Base-by-base conservation (phyloP, 768 basidiomycete genomes). In the Hydnum rufescens region DNA sequence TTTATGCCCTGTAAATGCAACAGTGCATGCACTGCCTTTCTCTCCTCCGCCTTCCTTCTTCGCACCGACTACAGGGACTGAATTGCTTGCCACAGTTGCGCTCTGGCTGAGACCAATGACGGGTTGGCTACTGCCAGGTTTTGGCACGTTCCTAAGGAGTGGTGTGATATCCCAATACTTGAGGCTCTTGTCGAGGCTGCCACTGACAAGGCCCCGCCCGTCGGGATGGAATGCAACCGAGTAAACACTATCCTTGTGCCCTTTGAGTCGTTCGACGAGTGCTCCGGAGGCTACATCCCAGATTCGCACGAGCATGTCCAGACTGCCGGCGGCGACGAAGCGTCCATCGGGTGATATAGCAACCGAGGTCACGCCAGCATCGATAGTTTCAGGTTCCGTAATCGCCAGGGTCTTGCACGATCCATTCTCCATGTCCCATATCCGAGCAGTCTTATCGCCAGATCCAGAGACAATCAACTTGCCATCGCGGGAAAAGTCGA, bases 181-280 rank as follows among this genome's bases (percentile, higher is more conserved):
- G 55, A 92, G 62, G 47, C 82, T 87, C 71, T 84, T 82, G 62
- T 92, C 87, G 61, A 92, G 67, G 49, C 84, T 88, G 34, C 92
- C 93, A 56, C 84, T 89, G 3, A 96, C 87, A 57, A 95, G 71
- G 50, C 75, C 78, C 60, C 77, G 76, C 5, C 89, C 89, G 60
- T 95, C 92, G 0, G 88, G 89, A 1, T 86, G 88, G 66, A 96
- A 99, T 28, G 85, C 88, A 46, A 79, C 77, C 48, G 80, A 81
- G 64, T 89, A 90, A 42, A 92, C 88, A 51, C 79, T 81, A 60
- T 90, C 84, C 52, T 71, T 71, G 63, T 92, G 88, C 0, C 87
- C 87, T 43, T 74, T 67, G 53, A 92, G 67, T 26, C 78, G 69
- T 62, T 85, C 85, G 50, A 90, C 74, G 43, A 85, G 69, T 3